Base-by-base conservation (phyloP, 202 grass and related monocot species). In the Hordeum pubiflorum region DNA sequence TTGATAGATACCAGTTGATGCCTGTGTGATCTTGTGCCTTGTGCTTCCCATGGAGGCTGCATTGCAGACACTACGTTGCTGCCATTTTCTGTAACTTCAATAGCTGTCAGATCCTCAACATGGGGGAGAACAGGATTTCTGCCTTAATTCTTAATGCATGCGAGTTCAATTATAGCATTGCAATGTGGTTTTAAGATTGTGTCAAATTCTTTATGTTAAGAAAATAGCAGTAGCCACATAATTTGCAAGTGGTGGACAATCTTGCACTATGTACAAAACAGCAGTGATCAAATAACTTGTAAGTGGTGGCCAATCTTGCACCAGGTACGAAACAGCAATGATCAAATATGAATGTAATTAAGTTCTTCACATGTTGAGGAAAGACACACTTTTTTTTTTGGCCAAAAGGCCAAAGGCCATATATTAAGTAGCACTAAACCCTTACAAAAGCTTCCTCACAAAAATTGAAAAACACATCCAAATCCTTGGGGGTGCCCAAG, bases 31-130 rank as follows among this genome's bases (percentile, higher is more conserved):
- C 74, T 40, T 63, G 83, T 86, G 79, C 79, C 79, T 40, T 63
- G 83, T 86, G 79, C 79, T 79, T 86, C 73, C 73, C 31, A 33
- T 85, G 79, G 74, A 67, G 79, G 17, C 65, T 89, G 79, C 79
- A 79, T 72, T 86, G 83, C 79, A 79, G 68, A 69, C 72, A 69
- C 74, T 56, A 66, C 20, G 48, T 50, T 86, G 79, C 72, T 68
- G 39, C 60, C 67, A 43, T 74, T 72, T 82, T 39, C 67, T 79
- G 59, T 60, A 69, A 75, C 69, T 74, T 41, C 59, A 64, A 86
- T 74, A 79, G 72, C 79, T 89, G 83, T 79, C 74, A 79, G 37
- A 58, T 58, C 68, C 79, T 64, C 32, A 37, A 62, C 40, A 86
- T 67, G 38, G 58, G 82, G 58, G 27, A 72, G 63, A 78, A 32